Conservation (phyloP, 352 stramenopile genomes). For the Globisporangium radiosum region DNA sequence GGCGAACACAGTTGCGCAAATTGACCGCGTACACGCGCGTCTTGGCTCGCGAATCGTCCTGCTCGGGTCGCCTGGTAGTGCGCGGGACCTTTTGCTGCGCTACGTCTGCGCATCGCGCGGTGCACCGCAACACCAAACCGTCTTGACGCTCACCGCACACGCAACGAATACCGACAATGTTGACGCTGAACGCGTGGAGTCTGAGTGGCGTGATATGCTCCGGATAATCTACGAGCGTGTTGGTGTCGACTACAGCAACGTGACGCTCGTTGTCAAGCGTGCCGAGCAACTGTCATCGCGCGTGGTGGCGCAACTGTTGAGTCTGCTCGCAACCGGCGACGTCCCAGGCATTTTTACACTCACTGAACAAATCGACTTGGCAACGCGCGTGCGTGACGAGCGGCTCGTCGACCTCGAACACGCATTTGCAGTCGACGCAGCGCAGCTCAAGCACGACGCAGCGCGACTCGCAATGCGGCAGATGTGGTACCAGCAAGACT, state of each 20-base stretch:
- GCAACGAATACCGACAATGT: slow-evolving; percentile 8
- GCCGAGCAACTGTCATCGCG: slow-evolving; percentile 27
- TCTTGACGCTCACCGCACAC: slow-evolving; percentile 28
- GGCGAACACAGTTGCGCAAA: slow-evolving; percentile 22
- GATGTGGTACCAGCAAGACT: slow-evolving; percentile 55
- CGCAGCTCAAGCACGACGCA: slow-evolving; percentile 13
- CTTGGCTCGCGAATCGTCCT: slow-evolving; percentile 35
- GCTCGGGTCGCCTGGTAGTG: slow-evolving; percentile 21
- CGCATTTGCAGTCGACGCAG: slow-evolving; percentile 7
- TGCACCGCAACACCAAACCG: slow-evolving; percentile 11
- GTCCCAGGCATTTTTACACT: slow-evolving; percentile 48
- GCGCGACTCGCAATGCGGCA: slow-evolving; percentile 25
- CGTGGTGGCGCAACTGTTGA: slow-evolving; percentile 38
- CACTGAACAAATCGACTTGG: slow-evolving; percentile 62
- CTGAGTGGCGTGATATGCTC: slow-evolving; percentile 38
- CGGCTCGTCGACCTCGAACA: slow-evolving; percentile 42
- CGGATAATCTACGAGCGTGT: slow-evolving; percentile 44
- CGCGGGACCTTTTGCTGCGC: slow-evolving; percentile 28
- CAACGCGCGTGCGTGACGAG: slow-evolving; percentile 55
- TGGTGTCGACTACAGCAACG: slow-evolving; percentile 41
- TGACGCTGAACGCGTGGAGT: background rate
- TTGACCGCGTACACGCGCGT: slow-evolving; percentile 37
- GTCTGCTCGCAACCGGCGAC: slow-evolving; percentile 49
- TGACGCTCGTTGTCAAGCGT: slow-evolving; percentile 53
- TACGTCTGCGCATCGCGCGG: slow-evolving; percentile 22